Conservation (phyloP, 2,329 filamentous ascomycete genomes). For the Alternaria viburni region DNA sequence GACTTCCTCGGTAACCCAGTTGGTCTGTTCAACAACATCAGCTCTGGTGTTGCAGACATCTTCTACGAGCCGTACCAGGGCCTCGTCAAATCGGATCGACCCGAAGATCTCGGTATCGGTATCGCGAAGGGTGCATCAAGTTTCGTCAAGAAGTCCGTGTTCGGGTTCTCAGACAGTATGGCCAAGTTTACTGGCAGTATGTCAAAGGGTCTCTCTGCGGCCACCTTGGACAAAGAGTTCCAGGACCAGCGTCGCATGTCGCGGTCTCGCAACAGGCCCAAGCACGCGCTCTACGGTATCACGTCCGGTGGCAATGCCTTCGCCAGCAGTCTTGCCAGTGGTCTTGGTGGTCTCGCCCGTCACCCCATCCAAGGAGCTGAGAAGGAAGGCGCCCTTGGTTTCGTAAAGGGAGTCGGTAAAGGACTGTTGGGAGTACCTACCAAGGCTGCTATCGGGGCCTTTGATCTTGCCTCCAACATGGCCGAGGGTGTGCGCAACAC, state of each 20-base stretch:
- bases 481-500: conserved; percentile 98
- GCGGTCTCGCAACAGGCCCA: conserved; percentile 88
- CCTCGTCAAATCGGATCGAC: conserved; percentile 92
- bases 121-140: conserved; percentile 96
- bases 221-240: conserved; percentile 97
- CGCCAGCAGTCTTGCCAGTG: conserved; percentile 88
- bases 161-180: conserved; percentile 95
- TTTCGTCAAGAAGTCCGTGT: conserved; percentile 98
- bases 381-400: conserved; percentile 90
- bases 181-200: conserved; percentile 97
- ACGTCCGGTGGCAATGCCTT: conserved; percentile 95
- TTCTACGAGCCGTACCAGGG: conserved; percentile 99
- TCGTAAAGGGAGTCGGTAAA: conserved; percentile 97
- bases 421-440: conserved; percentile 92
- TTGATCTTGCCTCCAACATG: conserved; percentile 96
- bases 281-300: conserved; percentile 96
- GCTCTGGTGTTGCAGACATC: conserved; percentile 94
- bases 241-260: conserved; percentile 96
- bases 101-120: conserved; percentile 91
- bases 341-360: conserved; percentile 88
- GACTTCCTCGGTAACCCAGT: conserved; percentile 98
- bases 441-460: conserved; percentile 94
- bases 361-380: conserved; percentile 96
- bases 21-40: conserved; percentile 97
- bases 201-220: conserved; percentile 93